phyloP scores from a whole-genome alignment of 257 asterid genomes.

The Lavandula angustifolia region DNA sequence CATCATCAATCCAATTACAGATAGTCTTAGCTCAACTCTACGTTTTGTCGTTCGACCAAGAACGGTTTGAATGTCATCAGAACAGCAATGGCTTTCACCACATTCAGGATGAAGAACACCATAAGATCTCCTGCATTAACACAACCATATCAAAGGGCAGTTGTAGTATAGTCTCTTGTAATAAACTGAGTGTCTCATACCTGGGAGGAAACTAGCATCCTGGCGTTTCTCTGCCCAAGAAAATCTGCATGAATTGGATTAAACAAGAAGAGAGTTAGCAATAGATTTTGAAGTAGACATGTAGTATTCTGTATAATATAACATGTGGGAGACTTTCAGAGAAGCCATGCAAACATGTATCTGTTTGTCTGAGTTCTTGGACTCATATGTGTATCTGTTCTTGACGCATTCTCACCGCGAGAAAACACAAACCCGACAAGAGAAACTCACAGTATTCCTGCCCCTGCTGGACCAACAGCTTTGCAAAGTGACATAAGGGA shows the following conservation, averaged over 20 bases:
- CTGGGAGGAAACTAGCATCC: slow-evolving; percentile 60
- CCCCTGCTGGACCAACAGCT: slow-evolving; percentile 78
- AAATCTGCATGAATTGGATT: slow-evolving; percentile 48
- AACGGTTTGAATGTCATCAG: slow-evolving; percentile 63
- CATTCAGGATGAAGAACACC: slow-evolving; percentile 65
- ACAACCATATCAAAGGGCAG: not conserved
- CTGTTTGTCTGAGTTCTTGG: too few species aligned
- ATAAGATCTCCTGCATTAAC: slow-evolving; percentile 61
- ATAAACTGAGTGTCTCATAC: slow-evolving; percentile 27
- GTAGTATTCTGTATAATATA: too few species aligned
- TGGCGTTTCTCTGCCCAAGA: slow-evolving; percentile 81
- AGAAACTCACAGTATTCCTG: slow-evolving; percentile 67
- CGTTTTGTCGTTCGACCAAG: slow-evolving; percentile 38
- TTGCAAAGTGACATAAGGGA: slow-evolving; percentile 68
- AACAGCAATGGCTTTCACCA: slow-evolving; percentile 54
- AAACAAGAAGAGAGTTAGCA: slow-evolving; percentile 22
- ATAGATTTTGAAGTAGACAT: not conserved
- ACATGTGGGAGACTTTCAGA: too few species aligned
- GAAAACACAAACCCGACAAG: not conserved
- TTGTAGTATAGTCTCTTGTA: too few species aligned
- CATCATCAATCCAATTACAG: too few species aligned
- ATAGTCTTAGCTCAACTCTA: too few species aligned
- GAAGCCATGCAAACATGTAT: too few species aligned
- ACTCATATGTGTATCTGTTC: too few species aligned
- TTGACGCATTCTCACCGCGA: too few species aligned